phyloP scores from a whole-genome alignment of 345 rosid genomes.

The Bretschneidera sinensis region DNA sequence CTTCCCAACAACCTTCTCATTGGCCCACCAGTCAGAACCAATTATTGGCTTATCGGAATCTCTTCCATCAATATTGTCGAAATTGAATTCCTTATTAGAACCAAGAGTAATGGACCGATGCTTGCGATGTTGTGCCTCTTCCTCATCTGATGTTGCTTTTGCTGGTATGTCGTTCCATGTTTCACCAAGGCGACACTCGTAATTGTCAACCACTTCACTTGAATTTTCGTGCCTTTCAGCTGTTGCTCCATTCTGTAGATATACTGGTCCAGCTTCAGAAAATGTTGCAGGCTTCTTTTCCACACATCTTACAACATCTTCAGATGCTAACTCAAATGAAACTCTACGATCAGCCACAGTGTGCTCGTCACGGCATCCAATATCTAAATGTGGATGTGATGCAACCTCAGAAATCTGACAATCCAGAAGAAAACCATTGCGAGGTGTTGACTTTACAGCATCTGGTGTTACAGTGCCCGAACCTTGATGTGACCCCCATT shows the following conservation, averaged over 20 bases:
- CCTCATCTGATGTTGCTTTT: conserved; percentile 26
- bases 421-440: conserved; percentile 29
- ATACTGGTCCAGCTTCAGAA: conserved; percentile 26
- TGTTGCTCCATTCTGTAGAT: conserved; percentile 19
- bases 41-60: conserved; percentile 30
- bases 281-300: conserved; percentile 41
- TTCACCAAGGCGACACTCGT: conserved; percentile 22
- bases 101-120: conserved; percentile 48
- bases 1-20: conserved; percentile 44
- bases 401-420: conserved; percentile 26
- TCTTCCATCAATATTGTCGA: conserved; percentile 50
- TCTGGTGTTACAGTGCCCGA: conserved; percentile 57
- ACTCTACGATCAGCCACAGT: conserved; percentile 35
- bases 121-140: conserved; percentile 32
- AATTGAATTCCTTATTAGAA: conserved; percentile 63
- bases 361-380: conserved; percentile 19
- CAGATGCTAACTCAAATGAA: conserved; percentile 53
- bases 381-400: conserved; percentile 18
- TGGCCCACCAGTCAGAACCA: conserved; percentile 49
- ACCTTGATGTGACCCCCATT: conserved; percentile 38
- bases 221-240: conserved; percentile 20
- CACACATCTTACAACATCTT: conserved; percentile 40
- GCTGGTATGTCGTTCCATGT: conserved; percentile 28
- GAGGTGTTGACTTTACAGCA: conserved; percentile 32
- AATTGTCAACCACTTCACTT: conserved; percentile 18